Conservation (phyloP, 2,329 filamentous ascomycete species). For the Hymenoscyphus fructigenus region DNA sequence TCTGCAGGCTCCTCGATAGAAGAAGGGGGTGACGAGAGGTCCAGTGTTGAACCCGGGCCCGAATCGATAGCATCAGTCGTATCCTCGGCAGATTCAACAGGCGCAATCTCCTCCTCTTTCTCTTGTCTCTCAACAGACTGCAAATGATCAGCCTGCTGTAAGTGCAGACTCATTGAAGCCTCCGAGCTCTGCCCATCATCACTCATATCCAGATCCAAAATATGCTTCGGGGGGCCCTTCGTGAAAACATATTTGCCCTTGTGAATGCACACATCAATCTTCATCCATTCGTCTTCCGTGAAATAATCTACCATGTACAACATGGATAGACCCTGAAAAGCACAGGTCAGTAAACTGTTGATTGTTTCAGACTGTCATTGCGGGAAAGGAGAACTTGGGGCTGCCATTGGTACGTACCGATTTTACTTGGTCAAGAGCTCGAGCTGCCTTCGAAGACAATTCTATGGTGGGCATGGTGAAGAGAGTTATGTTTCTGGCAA, state of each 20-base stretch:
- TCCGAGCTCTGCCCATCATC: slow-evolving; percentile 17
- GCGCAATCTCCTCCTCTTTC: background rate
- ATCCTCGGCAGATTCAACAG: background rate
- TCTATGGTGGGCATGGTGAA: slow-evolving; percentile 8
- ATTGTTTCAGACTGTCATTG: background rate
- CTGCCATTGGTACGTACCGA: slow-evolving; percentile 22
- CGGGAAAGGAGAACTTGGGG: background rate
- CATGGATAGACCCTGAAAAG: slow-evolving; percentile 24
- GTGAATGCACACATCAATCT: slow-evolving; percentile 31
- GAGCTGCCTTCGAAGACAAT: slow-evolving; percentile 24
- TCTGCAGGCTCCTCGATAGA: background rate
- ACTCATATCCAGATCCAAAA: slow-evolving; percentile 27
- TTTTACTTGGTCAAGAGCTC: slow-evolving; percentile 29
- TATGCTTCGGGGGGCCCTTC: slow-evolving; percentile 21
- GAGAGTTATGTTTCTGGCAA: background rate
- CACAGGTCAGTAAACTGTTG: slow-evolving; percentile 1
- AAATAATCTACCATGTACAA: slow-evolving; percentile 34
- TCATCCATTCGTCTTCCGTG: slow-evolving; percentile 35
- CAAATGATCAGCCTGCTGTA: slow-evolving; percentile 8
- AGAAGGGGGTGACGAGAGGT: background rate
- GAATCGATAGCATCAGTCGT: background rate
- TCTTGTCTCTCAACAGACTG: background rate
- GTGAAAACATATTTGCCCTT: slow-evolving; percentile 34
- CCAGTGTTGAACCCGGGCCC: background rate
- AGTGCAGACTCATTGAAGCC: slow-evolving; percentile 9